Base-by-base conservation (phyloP, 2,329 filamentous ascomycete genomes). In the Trichoderma sp. region DNA sequence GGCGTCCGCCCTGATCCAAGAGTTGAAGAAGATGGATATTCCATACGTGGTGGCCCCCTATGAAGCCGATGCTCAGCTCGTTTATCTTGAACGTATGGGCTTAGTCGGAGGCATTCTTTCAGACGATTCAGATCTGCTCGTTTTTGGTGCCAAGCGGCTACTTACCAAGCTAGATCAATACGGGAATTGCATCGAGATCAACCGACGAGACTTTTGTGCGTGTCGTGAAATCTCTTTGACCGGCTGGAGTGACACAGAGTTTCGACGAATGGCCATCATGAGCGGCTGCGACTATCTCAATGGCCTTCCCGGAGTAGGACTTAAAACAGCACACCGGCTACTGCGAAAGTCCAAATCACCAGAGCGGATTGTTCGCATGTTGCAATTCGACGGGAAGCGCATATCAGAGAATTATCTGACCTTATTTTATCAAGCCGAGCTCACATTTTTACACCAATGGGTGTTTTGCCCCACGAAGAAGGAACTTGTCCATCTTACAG, bases 231-330 rank as follows among this genome's bases (percentile, higher is more conserved):
- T 98, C 59, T 97, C 91, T 66, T 82, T 99, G 51, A 91, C 93
- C 4, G 95, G 94, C 8, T 99, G 95, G 95, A 91, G 92, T 2
- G 95, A 98, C 78, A 84, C 86, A 11, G 93, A 97, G 73, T 99
- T 99, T 75, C 88, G 96, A 69, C 90, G 89, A 65, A 99, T 99
- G 96, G 93, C 94, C 51, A 99, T 99, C 73, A 82, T 99, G 70
- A 97, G 94, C 77, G 96, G 96, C 8, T 99, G 96, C 77, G 96
- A 99, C 77, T 99, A 99, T 78, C 86, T 98, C n/a, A 84, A 90
- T 2, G 91, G 91, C 69, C 92, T 99, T 71, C 90, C 89, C 68
- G 91, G 91, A 61, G 89, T 99, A 79, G 96, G 96, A 0, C 80
- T 99, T 68, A 98, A 97, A 83, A 98, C 94, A 6, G 95, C 96